Evolutionary conservation across 306 rosid genomes (phyloP), one percentile per base, ranked within the genome.

Genomic region (Prunus mira): DNA sequence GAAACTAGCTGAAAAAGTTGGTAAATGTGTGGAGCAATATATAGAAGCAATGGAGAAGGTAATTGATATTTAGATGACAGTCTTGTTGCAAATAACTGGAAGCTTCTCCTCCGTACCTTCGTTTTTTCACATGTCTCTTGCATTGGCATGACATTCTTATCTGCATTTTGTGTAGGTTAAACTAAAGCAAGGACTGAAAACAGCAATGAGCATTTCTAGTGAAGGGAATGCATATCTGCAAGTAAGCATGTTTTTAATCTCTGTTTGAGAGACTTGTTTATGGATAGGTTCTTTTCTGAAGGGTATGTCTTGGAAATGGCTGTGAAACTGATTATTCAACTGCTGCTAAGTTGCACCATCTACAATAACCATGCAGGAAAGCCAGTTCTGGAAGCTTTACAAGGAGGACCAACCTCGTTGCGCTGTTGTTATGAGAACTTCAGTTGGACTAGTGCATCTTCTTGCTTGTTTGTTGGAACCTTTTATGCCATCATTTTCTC

Each of bases 1-100:
- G 82, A 82, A 82, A 62, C 78, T 90, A 77, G 88, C 89, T 34
- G 91, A 83, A 55, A 87, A 88, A 88, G 89, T 92, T 74, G 82
- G 89, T 82, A 84, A 83, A 76, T 84, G 67, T 76, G 69, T 90
- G 81, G 96, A 92, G 45, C 92, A 90, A 74, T 92, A 95, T 82
- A 54, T 92, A 50, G 99, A 92, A 68, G 88, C 96, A 51, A 95
- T 95, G 99, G 99, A 95, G 82, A 92, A 95, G 99, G 97, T 94
- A 81, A 67, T 73, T 28, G 27, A 58, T 13, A 2, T 73, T 50
- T 66, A 38, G 45, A 58, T 15, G 14, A 12, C 45, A 41, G 3
- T 41, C 22, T 41, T 51, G 22, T 46, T 66, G 14, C n/a, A 8
- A 34, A 38, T 60, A 30, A 65, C 9, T 58, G 38, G 32, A 67